Evolutionary conservation across 163 green algal genomes (phyloP), one percentile per base, ranked within the genome.

Genomic region (Scenedesmus sp.): DNA sequence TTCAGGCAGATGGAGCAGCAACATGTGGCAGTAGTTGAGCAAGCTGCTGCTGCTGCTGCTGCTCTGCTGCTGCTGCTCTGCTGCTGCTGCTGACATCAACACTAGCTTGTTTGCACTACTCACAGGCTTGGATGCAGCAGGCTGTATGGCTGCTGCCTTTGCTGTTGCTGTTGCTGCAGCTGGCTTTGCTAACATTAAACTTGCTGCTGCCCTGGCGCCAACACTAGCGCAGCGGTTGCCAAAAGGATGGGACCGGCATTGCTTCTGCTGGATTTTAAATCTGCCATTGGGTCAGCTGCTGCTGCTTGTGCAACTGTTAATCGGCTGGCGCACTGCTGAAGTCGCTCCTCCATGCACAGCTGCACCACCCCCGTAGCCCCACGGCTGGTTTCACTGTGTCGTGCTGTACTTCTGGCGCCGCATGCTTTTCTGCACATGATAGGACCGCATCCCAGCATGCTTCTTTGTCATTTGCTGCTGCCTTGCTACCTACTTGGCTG

Each of bases 171-270:
- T 24, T 20, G 56, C 76, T 43, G 78, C 26, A 37, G 78, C 78
- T 91, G 78, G 20, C 37, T 33, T 85, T 80, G 86, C 65, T 78
- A 44, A 2, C 85, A 44, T n/a, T n/a, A n/a, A n/a, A n/a, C n/a
- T 24, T 85, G 86, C 65, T 78, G 72, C 70, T 83, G 85, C 30
- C 18, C 26, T 15, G 84, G 56, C 30, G 59, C 22, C n/a, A n/a
- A n/a, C n/a, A n/a, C n/a, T n/a, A n/a, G n/a, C n/a, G n/a, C n/a
- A n/a, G n/a, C n/a, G n/a, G n/a, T n/a, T n/a, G n/a, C n/a, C n/a
- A n/a, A n/a, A n/a, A n/a, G n/a, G n/a, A n/a, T 43, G 26, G 40
- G 1, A 12, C 22, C 15, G 37, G 12, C 33, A 0, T 44, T 83
- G 83, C 83, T 51, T 35, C 51, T 79, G 53, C 53, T 53, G 49